These are phyloP conservation scores for Paecilomyces dactylethromorphus DNA, from an alignment of 2,329 filamentous ascomycete species.

Conservation along the genomic window DNA sequence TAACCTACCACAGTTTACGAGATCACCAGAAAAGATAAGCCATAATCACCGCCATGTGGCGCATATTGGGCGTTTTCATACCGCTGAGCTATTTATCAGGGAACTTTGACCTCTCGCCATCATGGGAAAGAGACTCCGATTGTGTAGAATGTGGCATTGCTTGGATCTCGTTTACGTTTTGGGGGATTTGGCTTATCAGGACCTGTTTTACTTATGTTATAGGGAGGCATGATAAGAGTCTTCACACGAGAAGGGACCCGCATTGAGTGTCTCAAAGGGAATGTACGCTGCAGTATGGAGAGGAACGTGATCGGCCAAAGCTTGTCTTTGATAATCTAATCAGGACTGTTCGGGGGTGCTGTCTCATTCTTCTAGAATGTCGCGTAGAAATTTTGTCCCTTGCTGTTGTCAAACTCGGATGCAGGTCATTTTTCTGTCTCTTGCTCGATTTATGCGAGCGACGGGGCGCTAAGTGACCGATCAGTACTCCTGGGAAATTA, in stretches of 20 bases:
- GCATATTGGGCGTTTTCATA: background rate
- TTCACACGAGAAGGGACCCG: background rate
- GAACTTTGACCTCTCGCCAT: background rate
- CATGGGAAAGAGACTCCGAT: background rate
- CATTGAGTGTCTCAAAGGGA: background rate
- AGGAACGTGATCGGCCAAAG: too few species aligned
- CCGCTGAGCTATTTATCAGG: background rate
- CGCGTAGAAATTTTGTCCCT: background rate
- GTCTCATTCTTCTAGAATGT: background rate
- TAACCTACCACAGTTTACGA: background rate
- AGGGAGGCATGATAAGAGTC: background rate
- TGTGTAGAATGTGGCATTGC: background rate
- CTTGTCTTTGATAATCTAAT: too few species aligned
- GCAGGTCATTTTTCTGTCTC: background rate
- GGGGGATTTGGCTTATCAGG: background rate
- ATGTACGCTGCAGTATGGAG: background rate
- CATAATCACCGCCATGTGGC: background rate
- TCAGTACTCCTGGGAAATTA: background rate
- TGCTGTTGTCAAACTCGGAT: background rate
- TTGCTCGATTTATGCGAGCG: background rate
- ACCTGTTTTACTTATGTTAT: background rate
- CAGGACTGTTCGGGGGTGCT: background rate
- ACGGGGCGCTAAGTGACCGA: background rate
- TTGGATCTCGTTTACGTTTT: background rate
- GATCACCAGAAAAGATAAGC: background rate